Base-by-base conservation (phyloP, 768 basidiomycete genomes). In the Chalciporus piperatus region DNA sequence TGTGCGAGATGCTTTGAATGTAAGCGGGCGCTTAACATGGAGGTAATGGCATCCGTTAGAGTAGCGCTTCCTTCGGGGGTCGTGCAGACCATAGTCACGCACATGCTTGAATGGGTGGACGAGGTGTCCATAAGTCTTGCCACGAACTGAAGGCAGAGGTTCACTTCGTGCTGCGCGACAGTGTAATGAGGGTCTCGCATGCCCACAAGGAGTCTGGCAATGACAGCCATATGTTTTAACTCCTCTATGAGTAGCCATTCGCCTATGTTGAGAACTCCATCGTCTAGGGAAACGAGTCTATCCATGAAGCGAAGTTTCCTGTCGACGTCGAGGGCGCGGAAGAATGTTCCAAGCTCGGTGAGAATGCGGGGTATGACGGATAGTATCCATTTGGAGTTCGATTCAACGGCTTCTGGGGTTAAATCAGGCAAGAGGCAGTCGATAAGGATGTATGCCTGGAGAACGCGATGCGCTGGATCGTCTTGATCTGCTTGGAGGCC, bases 161-260 rank as follows among this genome's bases (percentile, higher is more conserved):
- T 73, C 33, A 82, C 69, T 50, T 82, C 79, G 49, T 81, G 74
- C 45, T 76, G 77, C 28, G 73, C 59, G 51, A 82, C 56, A 2
- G 65, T 54, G 11, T 66, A 70, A 42, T 73, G 68, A 8, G 76
- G 70, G 28, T 67, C 68, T 5, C 66, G 57, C 41, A 63, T 52
- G 9, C 52, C 54, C 13, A 69, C 64, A 41, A 82, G 63, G 2
- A 57, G 54, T 45, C 72, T 70, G 19, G 82, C 67, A 19, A 68
- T 61, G 12, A 64, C 65, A 7, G 67, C 67, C 41, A 86, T 67
- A n/a, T 74, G 68, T 62, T 80, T 81, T 51, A 86, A 59, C 53
- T 87, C 85, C 55, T 85, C 80, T n/a, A 69, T 59, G 9, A 92
- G 58, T 22, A 91, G 59, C 87, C 87, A 92, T 52, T 87, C 84